Evolutionary conservation across 2,329 filamentous ascomycete species (phyloP), one percentile per base, ranked within the genome.

Genomic region (Clarireedia hainanense): DNA sequence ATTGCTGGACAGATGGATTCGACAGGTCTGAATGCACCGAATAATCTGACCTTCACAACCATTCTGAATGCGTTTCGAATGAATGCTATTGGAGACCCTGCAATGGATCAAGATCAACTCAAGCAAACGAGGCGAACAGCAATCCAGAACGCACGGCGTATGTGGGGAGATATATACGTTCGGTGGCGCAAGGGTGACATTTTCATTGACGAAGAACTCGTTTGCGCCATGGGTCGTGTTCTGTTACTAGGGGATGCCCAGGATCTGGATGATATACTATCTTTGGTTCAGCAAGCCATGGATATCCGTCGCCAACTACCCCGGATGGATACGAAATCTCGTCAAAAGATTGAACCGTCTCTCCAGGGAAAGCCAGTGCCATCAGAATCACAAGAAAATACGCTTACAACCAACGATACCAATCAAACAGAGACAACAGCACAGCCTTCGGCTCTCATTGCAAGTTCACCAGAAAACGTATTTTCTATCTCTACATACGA

Each of bases 91-190:
- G 26, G 27, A 24, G 55, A 58, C 42, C 30, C 59, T 58, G 27
- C 59, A 66, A 50, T 65, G 65, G 58, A 63, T 64, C 66, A 60
- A 9, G 57, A 62, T 52, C 64, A 61, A 55, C 61, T 65, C 47
- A 65, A 58, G 52, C 46, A 58, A 66, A 75, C 56, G 64, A 47
- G 68, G 23, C 67, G 71, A 20, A 73, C 75, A 36, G 76, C 78
- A 2, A 74, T 95, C 24, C 71, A 79, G 20, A 84, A 90, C 58
- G 89, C 81, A 20, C 84, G 87, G 61, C 75, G 80, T 6, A 75
- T 97, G 17, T 99, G 94, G 94, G 76, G 82, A 45, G 90, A 95
- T 66, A 78, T 95, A 46, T 75, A 90, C 17, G 71, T 75, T n/a
- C 84, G 83, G 60, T 97, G 91, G 91, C 80, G 78, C 53, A 76